Percentiles rank a stretch among this genome's conserved stretches.
These are phyloP conservation scores for Ceratonia siliqua DNA, from an alignment of 306 rosid species.

Conservation along the genomic window DNA sequence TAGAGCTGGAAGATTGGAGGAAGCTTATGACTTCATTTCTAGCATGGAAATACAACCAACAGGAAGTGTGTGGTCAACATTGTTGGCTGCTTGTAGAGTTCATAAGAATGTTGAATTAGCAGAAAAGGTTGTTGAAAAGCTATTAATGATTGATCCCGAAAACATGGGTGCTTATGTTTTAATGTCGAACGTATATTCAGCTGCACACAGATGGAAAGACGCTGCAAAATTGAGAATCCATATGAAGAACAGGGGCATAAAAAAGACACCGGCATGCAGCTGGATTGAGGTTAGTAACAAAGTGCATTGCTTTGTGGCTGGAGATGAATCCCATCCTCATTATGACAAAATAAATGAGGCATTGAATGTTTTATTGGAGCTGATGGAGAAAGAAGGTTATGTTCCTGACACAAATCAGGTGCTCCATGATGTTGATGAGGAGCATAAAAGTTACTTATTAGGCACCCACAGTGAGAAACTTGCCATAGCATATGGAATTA, in stretches of 20 bases:
- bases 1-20: constrained; percentile 81
- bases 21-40: constrained; percentile 70
- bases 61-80: constrained; percentile 80
- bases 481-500: constrained; percentile 85
- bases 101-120: constrained; percentile 79
- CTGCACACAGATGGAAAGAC: constrained; percentile 80
- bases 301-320: constrained; percentile 75
- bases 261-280: constrained; percentile 86
- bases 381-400: constrained; percentile 76
- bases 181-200: constrained; percentile 72
- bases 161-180: constrained; percentile 72
- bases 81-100: constrained; percentile 89
- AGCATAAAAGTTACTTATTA: constrained; percentile 62
- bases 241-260: constrained; percentile 65
- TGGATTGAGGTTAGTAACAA: constrained; percentile 81
- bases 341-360: constrained; percentile 63
- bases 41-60: constrained; percentile 60
- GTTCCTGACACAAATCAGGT: constrained; percentile 67
- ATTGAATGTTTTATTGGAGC: constrained; percentile 61
- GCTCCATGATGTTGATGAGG: constrained; percentile 78
- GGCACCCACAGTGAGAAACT: constrained; percentile 80
- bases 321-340: constrained; percentile 75
- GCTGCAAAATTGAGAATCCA: constrained; percentile 65
- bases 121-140: constrained; percentile 66
- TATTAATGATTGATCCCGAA: constrained; percentile 60